These are phyloP conservation scores for Mentha longifolia DNA, from an alignment of 257 asterid species.

Conservation along the genomic window DNA sequence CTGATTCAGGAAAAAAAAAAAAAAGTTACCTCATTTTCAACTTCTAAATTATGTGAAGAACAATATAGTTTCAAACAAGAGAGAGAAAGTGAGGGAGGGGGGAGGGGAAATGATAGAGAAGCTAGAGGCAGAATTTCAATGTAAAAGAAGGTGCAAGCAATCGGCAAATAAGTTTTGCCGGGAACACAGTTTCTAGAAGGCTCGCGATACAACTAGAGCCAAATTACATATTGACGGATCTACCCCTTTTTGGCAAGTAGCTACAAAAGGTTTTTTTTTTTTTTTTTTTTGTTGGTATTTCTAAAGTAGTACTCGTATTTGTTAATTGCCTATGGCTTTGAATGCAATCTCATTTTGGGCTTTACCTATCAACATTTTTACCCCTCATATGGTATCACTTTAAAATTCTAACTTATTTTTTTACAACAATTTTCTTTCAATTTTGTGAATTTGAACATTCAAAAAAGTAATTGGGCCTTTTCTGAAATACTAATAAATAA, in stretches of 20 bases:
- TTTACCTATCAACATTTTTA: too few species aligned
- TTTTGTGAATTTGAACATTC: too few species aligned
- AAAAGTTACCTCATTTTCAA: slow-evolving; percentile 52
- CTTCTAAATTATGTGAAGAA: not conserved
- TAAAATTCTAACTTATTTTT: too few species aligned
- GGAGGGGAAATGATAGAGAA: not conserved
- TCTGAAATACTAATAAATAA: too few species aligned
- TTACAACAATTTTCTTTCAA: too few species aligned
- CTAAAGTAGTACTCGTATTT: too few species aligned
- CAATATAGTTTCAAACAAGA: not conserved
- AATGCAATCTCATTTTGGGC: too few species aligned
- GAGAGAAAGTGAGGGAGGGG: not conserved
- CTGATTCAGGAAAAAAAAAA: not conserved
- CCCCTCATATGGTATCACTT: too few species aligned
- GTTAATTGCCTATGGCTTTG: too few species aligned
- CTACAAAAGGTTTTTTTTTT: not conserved
- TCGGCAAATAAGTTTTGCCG: slow-evolving; percentile 2
- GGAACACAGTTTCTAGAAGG: slow-evolving; percentile 11
- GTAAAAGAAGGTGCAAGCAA: not conserved
- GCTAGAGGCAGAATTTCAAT: not conserved
- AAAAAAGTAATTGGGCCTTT: too few species aligned
- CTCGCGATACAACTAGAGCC: not conserved
- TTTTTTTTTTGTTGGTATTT: too few species aligned
- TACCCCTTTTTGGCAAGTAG: not conserved
- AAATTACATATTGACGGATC: not conserved